phyloP scores from a whole-genome alignment of 2,329 filamentous ascomycete genomes.

The Dactylonectria macrodidyma region DNA sequence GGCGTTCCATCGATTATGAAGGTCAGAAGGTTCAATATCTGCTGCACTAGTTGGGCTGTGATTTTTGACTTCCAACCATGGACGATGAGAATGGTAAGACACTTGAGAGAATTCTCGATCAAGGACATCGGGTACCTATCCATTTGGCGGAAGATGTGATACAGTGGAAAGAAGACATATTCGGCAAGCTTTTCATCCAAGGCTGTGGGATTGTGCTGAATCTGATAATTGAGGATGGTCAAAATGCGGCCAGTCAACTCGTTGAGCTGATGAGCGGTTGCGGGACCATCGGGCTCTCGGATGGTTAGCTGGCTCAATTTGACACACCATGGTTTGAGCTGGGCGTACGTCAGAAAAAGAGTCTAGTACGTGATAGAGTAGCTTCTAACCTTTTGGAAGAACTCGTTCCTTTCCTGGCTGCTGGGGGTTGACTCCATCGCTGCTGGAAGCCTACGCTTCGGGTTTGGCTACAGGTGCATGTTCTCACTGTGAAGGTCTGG shows the following conservation, averaged over 20 bases:
- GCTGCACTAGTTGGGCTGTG: conserved; percentile 80
- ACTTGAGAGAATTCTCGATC: conserved; percentile 83
- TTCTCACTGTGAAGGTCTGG: conserved; percentile 27
- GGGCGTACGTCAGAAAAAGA: conserved; percentile 24
- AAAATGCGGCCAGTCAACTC: conserved; percentile 63
- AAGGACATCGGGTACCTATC: conserved; percentile 79
- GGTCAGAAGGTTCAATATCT: conserved; percentile 87
- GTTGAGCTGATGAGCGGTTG: conserved; percentile 60
- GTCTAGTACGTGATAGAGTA: background rate
- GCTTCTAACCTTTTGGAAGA: conserved; percentile 50
- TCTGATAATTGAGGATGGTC: conserved; percentile 61
- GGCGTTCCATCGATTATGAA: conserved; percentile 84
- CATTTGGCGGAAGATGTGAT: conserved; percentile 85
- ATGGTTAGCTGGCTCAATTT: conserved; percentile 72
- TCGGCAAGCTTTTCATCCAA: conserved; percentile 90
- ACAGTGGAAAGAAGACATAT: conserved; percentile 95
- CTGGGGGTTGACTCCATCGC: conserved; percentile 46
- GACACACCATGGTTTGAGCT: conserved; percentile 77
- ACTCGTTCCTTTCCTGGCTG: conserved; percentile 47
- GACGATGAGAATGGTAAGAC: conserved; percentile 79
- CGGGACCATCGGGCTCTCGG: conserved; percentile 60
- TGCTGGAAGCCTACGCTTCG: conserved; percentile 38
- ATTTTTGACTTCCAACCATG: conserved; percentile 85
- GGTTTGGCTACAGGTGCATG: conserved; percentile 40
- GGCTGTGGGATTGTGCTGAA: conserved; percentile 59